Evolutionary conservation across 2,329 filamentous ascomycete species (phyloP).

Genomic region (Nemania bipapillata): DNA sequence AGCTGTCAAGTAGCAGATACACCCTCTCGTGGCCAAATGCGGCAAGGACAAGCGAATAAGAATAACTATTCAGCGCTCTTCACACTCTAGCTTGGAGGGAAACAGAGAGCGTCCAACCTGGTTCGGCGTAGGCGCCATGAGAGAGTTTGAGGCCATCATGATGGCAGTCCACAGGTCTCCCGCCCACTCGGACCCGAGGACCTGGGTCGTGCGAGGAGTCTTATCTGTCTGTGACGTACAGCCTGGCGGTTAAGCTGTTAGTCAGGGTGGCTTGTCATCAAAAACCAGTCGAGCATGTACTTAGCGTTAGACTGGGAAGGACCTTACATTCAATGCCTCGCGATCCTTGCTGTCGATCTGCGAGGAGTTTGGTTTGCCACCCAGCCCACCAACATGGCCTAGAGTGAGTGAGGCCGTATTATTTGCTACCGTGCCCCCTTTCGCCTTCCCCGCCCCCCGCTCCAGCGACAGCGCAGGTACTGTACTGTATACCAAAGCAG

Average conservation of each 20-base stretch:
- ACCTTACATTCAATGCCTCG: conserved; percentile 31
- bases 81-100: conserved; percentile 42
- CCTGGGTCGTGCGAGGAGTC: conserved; percentile 31
- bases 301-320: conserved; percentile 14
- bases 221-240: conserved; percentile 33
- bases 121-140: conserved; percentile 12
- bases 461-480: not conserved
- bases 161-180: conserved; percentile 10
- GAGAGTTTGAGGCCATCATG: conserved; percentile 10
- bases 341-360: conserved; percentile 46
- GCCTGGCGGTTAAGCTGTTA: conserved; percentile 10
- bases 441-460: conserved; percentile 1
- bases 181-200: conserved; percentile 34
- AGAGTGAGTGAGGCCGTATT: conserved; percentile 30
- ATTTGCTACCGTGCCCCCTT: conserved; percentile 10
- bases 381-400: conserved; percentile 39
- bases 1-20: conserved; percentile 42
- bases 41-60: conserved; percentile 58
- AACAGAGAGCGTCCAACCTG: conserved; percentile 38
- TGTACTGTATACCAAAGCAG: conserved; percentile 8
- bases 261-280: conserved; percentile 10
- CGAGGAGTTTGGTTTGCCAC: conserved; percentile 39
- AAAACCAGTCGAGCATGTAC: not conserved
- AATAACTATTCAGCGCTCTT: conserved; percentile 46
- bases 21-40: conserved; percentile 46